Conservation (phyloP, 2,329 filamentous ascomycete species). For the Fusarium drepaniforme region DNA sequence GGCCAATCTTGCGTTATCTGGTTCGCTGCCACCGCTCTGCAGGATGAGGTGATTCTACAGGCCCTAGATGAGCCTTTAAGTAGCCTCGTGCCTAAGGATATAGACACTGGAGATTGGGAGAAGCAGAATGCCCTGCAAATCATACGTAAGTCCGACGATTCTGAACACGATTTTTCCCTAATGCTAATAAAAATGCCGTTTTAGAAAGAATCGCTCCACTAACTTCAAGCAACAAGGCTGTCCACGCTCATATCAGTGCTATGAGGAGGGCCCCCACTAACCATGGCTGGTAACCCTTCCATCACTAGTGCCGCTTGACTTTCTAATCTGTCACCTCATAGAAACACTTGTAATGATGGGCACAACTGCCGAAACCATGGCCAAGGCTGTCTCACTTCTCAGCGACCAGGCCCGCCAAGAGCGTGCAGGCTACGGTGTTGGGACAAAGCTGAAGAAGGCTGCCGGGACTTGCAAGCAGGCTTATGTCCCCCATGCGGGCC, state of each 20-base stretch:
- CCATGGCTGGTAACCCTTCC: no score
- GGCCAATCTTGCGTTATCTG: not conserved
- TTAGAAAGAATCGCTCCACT: not conserved
- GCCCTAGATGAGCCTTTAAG: not conserved
- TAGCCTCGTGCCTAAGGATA: not conserved
- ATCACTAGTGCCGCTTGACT: no score
- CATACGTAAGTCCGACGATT: not conserved
- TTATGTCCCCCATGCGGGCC: not conserved
- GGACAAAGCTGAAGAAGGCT: not conserved
- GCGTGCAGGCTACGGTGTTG: not conserved
- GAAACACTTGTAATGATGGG: no score
- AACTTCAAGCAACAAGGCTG: not conserved
- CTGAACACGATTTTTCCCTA: not conserved
- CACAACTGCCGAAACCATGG: not conserved
- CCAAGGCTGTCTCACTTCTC: not conserved
- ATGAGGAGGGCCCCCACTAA: no score
- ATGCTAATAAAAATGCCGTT: not conserved
- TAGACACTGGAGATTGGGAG: no score
- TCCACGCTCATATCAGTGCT: not conserved
- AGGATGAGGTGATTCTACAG: not conserved
- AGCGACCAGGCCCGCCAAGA: not conserved
- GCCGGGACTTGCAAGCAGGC: not conserved
- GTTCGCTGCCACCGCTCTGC: not conserved
- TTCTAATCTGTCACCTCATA: no score
- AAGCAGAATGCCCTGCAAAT: not conserved